Conservation (phyloP, 768 basidiomycete species). For the Boletus rubescentipes region DNA sequence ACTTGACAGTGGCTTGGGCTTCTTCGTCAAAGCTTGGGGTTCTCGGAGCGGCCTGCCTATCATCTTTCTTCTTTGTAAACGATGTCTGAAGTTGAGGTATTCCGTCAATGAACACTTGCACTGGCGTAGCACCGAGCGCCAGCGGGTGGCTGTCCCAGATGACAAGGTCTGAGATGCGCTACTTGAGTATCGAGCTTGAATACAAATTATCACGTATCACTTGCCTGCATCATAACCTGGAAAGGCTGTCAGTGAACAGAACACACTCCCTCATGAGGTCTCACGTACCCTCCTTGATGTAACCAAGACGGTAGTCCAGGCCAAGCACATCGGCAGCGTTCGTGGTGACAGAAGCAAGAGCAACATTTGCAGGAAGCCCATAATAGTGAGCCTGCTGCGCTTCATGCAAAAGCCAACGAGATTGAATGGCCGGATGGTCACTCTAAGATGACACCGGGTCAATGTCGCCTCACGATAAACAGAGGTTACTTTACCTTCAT, state of each 20-base stretch:
- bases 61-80: slow-evolving; percentile 41
- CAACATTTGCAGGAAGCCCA: slow-evolving; percentile 67
- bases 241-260: slow-evolving; percentile 1
- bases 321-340: slow-evolving; percentile 73
- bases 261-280: neutral
- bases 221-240: slow-evolving; percentile 66
- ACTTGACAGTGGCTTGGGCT: slow-evolving; percentile 52
- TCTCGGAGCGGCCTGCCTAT: slow-evolving; percentile 50
- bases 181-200: neutral
- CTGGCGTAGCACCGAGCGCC: slow-evolving; percentile 73
- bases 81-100: slow-evolving; percentile 57
- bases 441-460: slow-evolving; percentile 41
- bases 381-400: slow-evolving; percentile 84
- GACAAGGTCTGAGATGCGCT: slow-evolving; percentile 41
- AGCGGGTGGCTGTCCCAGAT: slow-evolving; percentile 80
- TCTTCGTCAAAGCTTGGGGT: slow-evolving; percentile 64
- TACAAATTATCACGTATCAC: neutral
- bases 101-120: slow-evolving; percentile 83
- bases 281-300: slow-evolving; percentile 53
- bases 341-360: slow-evolving; percentile 73
- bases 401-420: slow-evolving; percentile 77
- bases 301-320: slow-evolving; percentile 81
- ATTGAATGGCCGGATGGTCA: slow-evolving; percentile 64
- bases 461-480: neutral
- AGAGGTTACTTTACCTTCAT: slow-evolving; percentile 43